A percentile compares a stretch with the other conserved stretches of the same genome.
Evolutionary conservation across 495 filamentous ascomycete species (phyloP).

Genomic region (Penicillium samsonianum): DNA sequence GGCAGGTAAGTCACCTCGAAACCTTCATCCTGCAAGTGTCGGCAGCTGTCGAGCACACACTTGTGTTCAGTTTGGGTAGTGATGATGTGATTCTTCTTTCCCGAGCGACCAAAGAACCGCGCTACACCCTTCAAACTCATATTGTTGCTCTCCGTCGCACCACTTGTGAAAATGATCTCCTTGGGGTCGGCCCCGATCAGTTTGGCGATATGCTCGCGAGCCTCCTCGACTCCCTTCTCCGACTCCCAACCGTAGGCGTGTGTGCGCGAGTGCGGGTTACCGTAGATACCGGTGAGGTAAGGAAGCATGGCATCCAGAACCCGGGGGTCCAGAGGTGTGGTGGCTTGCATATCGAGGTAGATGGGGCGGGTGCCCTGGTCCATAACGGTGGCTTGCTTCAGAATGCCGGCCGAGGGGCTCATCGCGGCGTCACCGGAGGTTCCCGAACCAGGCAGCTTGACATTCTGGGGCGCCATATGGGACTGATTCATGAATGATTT

Average conservation of each 20-base stretch:
- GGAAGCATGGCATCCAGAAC: slow-evolving; percentile 97
- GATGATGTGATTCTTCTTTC: slow-evolving; percentile 98
- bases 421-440: slow-evolving; percentile 66
- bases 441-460: slow-evolving; percentile 57
- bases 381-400: slow-evolving; percentile 91
- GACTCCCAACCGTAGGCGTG: slow-evolving; percentile 99
- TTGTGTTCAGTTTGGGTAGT: slow-evolving; percentile 98
- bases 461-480: slow-evolving; percentile 56
- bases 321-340: slow-evolving; percentile 91
- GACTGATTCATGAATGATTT: slow-evolving; percentile 74
- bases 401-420: slow-evolving; percentile 81
- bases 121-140: slow-evolving; percentile 99
- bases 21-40: slow-evolving; percentile 95
- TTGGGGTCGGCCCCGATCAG: slow-evolving; percentile 94
- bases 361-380: slow-evolving; percentile 93
- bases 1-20: slow-evolving; percentile 95
- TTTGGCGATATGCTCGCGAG: slow-evolving; percentile 76
- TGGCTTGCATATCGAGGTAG: slow-evolving; percentile 98
- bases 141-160: slow-evolving; percentile 98
- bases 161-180: slow-evolving; percentile 98
- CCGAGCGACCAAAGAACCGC: slow-evolving; percentile 84
- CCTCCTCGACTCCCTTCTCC: slow-evolving; percentile 87
- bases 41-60: slow-evolving; percentile 94
- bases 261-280: slow-evolving; percentile 95
- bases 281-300: slow-evolving; percentile 89